Base-by-base conservation (phyloP, 2,329 filamentous ascomycete genomes). In the Aspergillus sp. region DNA sequence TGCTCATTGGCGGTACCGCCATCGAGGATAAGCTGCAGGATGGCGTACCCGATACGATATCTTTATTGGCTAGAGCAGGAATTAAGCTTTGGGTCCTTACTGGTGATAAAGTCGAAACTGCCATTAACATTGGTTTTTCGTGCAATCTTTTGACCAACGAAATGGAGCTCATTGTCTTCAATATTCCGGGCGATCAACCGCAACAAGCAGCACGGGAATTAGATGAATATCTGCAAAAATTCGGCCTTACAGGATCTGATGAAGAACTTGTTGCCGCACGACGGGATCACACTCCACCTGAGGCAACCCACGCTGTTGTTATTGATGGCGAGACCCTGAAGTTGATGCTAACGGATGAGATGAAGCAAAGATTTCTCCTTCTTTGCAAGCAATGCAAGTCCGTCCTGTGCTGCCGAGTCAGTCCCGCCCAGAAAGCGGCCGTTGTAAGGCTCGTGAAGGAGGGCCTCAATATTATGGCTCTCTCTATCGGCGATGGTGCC, bases 51-150 rank as follows among this genome's bases (percentile, higher is more conserved):
- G 95, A 98, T 71, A 93, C 95, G 0, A 99, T 99, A 67, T 90
- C 89, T 51, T 79, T 99, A 45, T 86, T 99, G 52, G 93, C 89
- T 31, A 86, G 92, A 69, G 95, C 95, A 54, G 96, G 96, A 73
- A 97, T 99, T 76, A 99, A 99, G 77, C 85, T 99, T 7, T 99
- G 95, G 95, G 95, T 99, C 54, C 80, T 99, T 63, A 99, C 95
- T 15, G 95, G 96, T 62, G 95, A 99, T 82, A 99, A 98, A 77
- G 93, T 98, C 33, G 95, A 99, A 77, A 99, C 95, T 23, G 95
- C 96, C 57, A 99, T 99, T 86, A 99, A 99, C 78, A 99, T 99
- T 71, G 95, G 95, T 2, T 99, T 98, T 77, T 99, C 96, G 11
- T 99, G 96, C 80, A 99, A 99, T 67, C 82, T 99, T 33, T 84